Percentiles rank a stretch among this genome's conserved stretches.
Evolutionary conservation across 208 protist species (phyloP).

Genomic region (Willaertia magna): DNA sequence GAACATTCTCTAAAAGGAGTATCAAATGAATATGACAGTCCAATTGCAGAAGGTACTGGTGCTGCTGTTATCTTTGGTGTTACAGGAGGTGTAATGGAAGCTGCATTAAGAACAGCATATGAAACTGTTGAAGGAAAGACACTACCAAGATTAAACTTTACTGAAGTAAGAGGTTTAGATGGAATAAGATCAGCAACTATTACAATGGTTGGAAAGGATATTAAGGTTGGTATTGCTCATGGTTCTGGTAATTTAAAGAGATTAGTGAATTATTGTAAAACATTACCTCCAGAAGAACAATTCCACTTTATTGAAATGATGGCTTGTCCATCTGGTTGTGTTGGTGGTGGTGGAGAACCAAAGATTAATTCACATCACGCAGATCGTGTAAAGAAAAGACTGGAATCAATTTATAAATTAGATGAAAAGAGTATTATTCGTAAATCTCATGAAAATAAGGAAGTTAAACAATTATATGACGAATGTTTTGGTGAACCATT

Average conservation of each 20-base stretch:
- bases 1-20: neutral
- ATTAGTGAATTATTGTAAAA: constrained; percentile 74
- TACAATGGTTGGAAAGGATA: constrained; percentile 22
- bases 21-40: neutral
- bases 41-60: neutral
- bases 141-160: constrained; percentile 35
- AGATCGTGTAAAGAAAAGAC: neutral
- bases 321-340: constrained; percentile 89
- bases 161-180: constrained; percentile 28
- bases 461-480: neutral
- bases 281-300: neutral
- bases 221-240: constrained; percentile 65
- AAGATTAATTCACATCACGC: neutral
- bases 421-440: neutral
- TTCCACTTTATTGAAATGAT: constrained; percentile 90
- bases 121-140: constrained; percentile 23
- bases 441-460: neutral
- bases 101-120: neutral
- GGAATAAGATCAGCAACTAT: constrained; percentile 10
- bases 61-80: neutral
- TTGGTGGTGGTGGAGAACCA: constrained; percentile 88
- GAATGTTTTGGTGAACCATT: neutral
- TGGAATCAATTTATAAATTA: neutral
- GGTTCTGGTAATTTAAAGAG: constrained; percentile 97
- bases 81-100: neutral